Evolutionary conservation across 306 rosid genomes (phyloP), one percentile per base, ranked within the genome.

Genomic region (Quercus alba): DNA sequence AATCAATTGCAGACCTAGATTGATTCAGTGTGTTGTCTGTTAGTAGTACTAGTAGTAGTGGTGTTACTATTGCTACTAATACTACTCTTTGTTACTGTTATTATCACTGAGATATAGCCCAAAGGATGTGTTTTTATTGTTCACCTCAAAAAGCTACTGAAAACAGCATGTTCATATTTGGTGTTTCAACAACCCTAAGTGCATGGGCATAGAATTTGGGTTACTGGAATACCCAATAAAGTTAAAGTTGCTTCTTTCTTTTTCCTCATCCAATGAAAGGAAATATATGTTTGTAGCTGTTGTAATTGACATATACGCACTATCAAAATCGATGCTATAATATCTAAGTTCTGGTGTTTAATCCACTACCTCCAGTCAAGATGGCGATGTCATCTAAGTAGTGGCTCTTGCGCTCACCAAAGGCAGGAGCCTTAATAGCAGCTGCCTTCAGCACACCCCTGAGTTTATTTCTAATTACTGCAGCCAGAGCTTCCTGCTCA

Each of bases 391-490:
- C 99, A 74, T 94, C 97, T 80, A 94, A 87, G 85, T 81, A 91
- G 81, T 90, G 91, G 76, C 85, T 94, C 87, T 92, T 94, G 84
- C 90, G 92, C 87, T 90, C 97, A 19, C 95, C 95, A n/a, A 94
- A 94, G 76, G 97, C 92, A 28, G 97, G 98, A 78, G 97, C 98
- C 84, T 92, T 94, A 74, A 90, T 86, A 76, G 97, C 98, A 44
- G 87, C 97, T 71, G 90, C 98, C 89, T 90, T 87, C 72, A 92
- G 88, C 62, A 84, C 88, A 26, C 98, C 97, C 75, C 67, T 88
- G 64, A 94, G 94, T 84, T 94, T 94, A 78, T 94, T 94, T 89
- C 89, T 90, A 72, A 94, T 89, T 26, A 94, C 81, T n/a, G 95
- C 97, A 86, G 97, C 97, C 54, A 94, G 84, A 77, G 97, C 97